Conservation (phyloP, 371 early-diverging fungal genomes). For the Rhizopus microsporus region DNA sequence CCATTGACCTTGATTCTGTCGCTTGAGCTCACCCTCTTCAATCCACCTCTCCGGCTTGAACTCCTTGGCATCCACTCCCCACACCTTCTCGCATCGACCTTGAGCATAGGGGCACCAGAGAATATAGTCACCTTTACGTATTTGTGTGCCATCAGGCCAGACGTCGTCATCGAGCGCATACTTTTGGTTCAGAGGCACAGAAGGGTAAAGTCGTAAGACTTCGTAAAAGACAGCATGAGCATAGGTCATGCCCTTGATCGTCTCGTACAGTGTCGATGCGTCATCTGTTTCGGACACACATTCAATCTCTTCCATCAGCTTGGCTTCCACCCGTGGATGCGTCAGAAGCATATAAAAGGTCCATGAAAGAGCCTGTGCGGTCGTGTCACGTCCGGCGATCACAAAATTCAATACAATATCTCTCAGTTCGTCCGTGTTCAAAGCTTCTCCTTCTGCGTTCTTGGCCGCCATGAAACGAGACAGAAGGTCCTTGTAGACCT, state of each 20-base stretch:
- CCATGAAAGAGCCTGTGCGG: slow-evolving; percentile 77
- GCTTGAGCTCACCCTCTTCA: slow-evolving; percentile 36
- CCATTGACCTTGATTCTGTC: slow-evolving; percentile 49
- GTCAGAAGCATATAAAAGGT: slow-evolving; percentile 60
- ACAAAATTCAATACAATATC: slow-evolving; percentile 75
- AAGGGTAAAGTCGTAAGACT: slow-evolving; percentile 71
- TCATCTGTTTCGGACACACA: slow-evolving; percentile 22
- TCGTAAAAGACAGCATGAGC: slow-evolving; percentile 65
- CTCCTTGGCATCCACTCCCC: slow-evolving; percentile 61
- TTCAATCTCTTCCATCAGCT: slow-evolving; percentile 38
- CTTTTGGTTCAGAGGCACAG: slow-evolving; percentile 71
- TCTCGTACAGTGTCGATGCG: slow-evolving; percentile 41
- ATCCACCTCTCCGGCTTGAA: slow-evolving; percentile 71
- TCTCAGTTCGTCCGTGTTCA: slow-evolving; percentile 55
- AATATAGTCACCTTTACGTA: slow-evolving; percentile 59
- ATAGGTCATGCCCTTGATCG: slow-evolving; percentile 54
- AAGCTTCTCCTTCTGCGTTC: slow-evolving; percentile 52
- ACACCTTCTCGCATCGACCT: slow-evolving; percentile 56
- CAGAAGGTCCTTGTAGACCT: slow-evolving; percentile 57
- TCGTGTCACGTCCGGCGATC: slow-evolving; percentile 70
- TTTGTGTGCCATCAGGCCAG: slow-evolving; percentile 67
- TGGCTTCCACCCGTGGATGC: slow-evolving; percentile 54
- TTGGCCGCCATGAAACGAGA: slow-evolving; percentile 60
- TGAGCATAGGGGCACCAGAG: slow-evolving; percentile 57
- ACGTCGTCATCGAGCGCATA: slow-evolving; percentile 66